phyloP scores from a whole-genome alignment of 495 filamentous ascomycete genomes.

The Xylaria bambusicola region DNA sequence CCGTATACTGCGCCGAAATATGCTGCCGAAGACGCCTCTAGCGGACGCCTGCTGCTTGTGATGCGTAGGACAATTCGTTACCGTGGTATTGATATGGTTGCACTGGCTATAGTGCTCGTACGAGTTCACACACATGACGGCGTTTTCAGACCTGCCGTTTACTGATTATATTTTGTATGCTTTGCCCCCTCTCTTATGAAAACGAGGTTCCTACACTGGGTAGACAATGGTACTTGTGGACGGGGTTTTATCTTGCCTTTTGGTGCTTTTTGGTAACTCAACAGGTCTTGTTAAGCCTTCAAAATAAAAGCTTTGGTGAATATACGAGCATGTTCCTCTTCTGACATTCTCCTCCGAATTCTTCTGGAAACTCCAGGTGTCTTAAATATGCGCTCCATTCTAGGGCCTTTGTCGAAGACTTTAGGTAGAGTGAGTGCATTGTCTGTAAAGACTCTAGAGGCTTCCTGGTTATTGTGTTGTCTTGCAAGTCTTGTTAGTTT shows the following conservation, averaged over 20 bases:
- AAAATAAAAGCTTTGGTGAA: conserved; percentile 6
- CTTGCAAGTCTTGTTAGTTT: neutral
- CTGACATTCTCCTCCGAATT: neutral
- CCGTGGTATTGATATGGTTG: conserved; percentile 20
- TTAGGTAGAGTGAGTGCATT: neutral
- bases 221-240: neutral
- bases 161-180: neutral
- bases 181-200: neutral
- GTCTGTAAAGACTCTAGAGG: neutral
- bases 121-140: conserved; percentile 28
- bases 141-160: neutral
- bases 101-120: conserved; percentile 27
- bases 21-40: conserved; percentile 18
- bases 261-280: neutral
- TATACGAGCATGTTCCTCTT: neutral
- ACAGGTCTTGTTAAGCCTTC: neutral
- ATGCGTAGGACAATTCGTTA: conserved; percentile 29
- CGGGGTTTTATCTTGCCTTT: conserved; percentile 2
- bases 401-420: neutral
- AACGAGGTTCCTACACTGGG: no score
- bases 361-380: neutral
- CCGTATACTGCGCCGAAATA: conserved; percentile 7
- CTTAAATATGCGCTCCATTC: neutral
- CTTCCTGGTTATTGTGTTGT: neutral
- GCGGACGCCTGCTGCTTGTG: conserved; percentile 23